phyloP scores from a whole-genome alignment of 1,284 basidiomycete species.

The Rugosomyces carneus region DNA sequence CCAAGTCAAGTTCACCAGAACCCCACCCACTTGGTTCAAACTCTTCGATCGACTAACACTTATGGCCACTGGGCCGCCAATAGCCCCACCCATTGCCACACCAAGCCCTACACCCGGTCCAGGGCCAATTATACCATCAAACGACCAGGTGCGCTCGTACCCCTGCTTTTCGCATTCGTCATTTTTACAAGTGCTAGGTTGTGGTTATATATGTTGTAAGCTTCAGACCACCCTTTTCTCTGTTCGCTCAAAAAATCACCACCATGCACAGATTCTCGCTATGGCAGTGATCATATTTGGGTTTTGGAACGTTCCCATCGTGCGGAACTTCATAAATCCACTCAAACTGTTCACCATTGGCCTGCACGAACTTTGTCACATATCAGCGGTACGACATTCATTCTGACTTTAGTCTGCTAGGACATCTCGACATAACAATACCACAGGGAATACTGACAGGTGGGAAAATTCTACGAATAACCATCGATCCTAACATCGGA shows the following conservation, averaged over 20 bases:
- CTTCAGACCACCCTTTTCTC: constrained; percentile 13
- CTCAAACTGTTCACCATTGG: constrained; percentile 80
- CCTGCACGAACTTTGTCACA: constrained; percentile 81
- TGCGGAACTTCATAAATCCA: constrained; percentile 68
- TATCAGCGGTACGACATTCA: constrained; percentile 50
- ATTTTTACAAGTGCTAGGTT: constrained; percentile 31
- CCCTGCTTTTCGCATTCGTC: neutral
- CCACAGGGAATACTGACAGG: constrained; percentile 71
- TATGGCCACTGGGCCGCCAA: constrained; percentile 25
- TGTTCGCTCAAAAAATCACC: neutral
- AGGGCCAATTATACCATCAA: constrained; percentile 30
- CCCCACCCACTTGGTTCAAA: neutral
- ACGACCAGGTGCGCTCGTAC: constrained; percentile 31
- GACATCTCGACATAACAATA: constrained; percentile 11
- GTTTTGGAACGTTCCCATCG: constrained; percentile 75
- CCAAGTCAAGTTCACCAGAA: neutral
- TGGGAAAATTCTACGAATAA: constrained; percentile 66
- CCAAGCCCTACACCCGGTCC: constrained; percentile 18
- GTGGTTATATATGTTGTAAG: constrained; percentile 71
- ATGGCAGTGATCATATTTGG: constrained; percentile 78
- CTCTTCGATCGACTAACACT: constrained; percentile 14
- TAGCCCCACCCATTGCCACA: constrained; percentile 32
- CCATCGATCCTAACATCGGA: constrained; percentile 77
- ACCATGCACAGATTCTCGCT: constrained; percentile 62
- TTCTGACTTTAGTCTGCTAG: constrained; percentile 1